These are phyloP conservation scores for Effrenium voratum DNA, from an alignment of 73 alveolate species.

Conservation along the genomic window DNA sequence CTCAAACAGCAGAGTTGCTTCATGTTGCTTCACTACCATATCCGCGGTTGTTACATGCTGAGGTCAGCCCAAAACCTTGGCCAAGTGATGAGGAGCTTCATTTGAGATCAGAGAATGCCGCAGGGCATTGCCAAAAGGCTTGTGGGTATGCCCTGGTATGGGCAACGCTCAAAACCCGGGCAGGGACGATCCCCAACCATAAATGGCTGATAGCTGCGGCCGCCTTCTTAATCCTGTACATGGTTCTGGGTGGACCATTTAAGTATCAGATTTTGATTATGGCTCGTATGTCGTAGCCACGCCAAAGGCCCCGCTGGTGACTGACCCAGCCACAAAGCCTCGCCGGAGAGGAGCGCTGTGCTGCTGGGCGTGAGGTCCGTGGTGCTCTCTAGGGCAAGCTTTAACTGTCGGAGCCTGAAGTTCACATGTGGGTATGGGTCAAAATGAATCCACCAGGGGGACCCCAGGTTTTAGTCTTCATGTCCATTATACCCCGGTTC, in stretches of 20 bases:
- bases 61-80: conserved; percentile 75
- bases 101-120: not conserved
- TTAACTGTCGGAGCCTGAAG: conserved; percentile 16
- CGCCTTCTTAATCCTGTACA: not conserved
- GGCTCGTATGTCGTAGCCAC: too few species aligned
- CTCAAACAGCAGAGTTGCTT: too few species aligned
- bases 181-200: too few species aligned
- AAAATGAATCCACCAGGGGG: too few species aligned
- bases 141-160: too few species aligned
- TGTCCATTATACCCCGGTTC: not conserved
- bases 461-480: too few species aligned
- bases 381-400: conserved; percentile 32
- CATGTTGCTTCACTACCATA: too few species aligned
- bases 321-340: not conserved
- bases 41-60: too few species aligned
- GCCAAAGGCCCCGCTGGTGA: too few species aligned
- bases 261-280: not conserved
- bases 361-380: conserved; percentile 70
- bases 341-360: conserved; percentile 60
- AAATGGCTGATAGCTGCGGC: not conserved
- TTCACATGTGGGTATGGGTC: too few species aligned
- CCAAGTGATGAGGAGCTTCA: conserved; percentile 21
- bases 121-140: not conserved
- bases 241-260: not conserved
- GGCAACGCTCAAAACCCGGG: too few species aligned